These are phyloP conservation scores for Pseudogymnoascus sp. DNA, from an alignment of 2,329 filamentous ascomycete species.

Conservation along the genomic window DNA sequence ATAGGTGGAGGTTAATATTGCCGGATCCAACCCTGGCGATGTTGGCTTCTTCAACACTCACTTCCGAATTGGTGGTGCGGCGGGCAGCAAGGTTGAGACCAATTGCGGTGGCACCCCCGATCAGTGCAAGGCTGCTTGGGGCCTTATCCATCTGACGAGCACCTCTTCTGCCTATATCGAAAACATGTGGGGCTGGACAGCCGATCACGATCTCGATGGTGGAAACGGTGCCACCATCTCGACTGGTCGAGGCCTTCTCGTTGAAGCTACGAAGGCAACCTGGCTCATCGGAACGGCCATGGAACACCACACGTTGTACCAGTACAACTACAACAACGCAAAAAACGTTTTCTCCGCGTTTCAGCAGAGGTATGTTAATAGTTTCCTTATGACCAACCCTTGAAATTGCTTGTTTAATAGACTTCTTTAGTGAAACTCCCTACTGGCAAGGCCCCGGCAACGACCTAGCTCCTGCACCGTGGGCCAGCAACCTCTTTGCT, in stretches of 20 bases:
- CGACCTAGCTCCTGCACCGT: too few species aligned
- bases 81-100: slow-evolving; percentile 6
- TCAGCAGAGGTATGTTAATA: slow-evolving; percentile 18
- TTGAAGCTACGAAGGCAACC: slow-evolving; percentile 31
- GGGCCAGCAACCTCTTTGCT: too few species aligned
- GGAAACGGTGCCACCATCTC: too few species aligned
- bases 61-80: too few species aligned
- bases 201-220: slow-evolving; percentile 4
- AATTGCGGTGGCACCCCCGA: slow-evolving; percentile 30
- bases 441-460: too few species aligned
- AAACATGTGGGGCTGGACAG: slow-evolving; percentile 34
- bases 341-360: slow-evolving; percentile 8
- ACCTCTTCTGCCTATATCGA: slow-evolving; percentile 36
- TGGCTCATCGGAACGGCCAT: slow-evolving; percentile 44
- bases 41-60: slow-evolving; percentile 8
- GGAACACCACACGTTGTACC: slow-evolving; percentile 44
- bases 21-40: slow-evolving; percentile 12
- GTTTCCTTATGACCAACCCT: too few species aligned
- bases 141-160: slow-evolving; percentile 33
- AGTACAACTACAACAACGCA: slow-evolving; percentile 37
- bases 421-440: too few species aligned
- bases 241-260: too few species aligned
- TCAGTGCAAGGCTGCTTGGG: slow-evolving; percentile 29
- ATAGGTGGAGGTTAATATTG: slow-evolving; percentile 17
- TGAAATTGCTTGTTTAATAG: too few species aligned